Evolutionary conservation across 371 early-diverging fungal genomes (phyloP).

Genomic region (Thermomucor indicae-seudaticae): DNA sequence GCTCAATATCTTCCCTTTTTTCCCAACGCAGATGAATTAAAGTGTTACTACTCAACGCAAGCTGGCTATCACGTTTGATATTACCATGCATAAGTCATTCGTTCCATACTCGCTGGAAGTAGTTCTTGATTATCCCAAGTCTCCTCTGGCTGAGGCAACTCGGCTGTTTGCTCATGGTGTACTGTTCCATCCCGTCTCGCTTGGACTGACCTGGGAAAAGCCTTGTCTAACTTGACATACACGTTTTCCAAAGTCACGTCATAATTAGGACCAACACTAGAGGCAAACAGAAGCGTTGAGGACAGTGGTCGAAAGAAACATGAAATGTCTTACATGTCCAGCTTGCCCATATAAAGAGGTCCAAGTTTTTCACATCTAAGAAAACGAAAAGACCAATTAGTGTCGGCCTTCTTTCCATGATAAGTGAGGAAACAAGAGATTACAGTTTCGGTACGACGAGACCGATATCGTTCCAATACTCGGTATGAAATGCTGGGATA

Average conservation of each 20-base stretch:
- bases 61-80: too few species aligned
- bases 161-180: too few species aligned
- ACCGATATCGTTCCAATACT: neutral
- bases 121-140: too few species aligned
- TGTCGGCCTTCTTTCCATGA: neutral
- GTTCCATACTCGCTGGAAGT: too few species aligned
- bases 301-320: neutral
- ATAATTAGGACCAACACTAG: neutral
- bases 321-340: neutral
- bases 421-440: neutral
- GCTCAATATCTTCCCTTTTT: neutral
- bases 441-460: neutral
- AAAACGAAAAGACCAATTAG: neutral
- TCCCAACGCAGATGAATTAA: neutral
- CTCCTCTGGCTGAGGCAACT: too few species aligned
- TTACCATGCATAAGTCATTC: too few species aligned
- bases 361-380: slow-evolving; percentile 5
- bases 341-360: neutral
- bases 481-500: neutral
- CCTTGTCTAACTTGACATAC: neutral
- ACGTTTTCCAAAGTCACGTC: neutral
- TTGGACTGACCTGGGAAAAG: neutral
- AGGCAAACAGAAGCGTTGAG: neutral
- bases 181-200: too few species aligned
- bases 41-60: too few species aligned